A percentile compares a stretch with the other conserved stretches of the same genome.
Conservation (phyloP, 1,139 yeast genomes). For the Yamadazyma songkhlaensis region DNA sequence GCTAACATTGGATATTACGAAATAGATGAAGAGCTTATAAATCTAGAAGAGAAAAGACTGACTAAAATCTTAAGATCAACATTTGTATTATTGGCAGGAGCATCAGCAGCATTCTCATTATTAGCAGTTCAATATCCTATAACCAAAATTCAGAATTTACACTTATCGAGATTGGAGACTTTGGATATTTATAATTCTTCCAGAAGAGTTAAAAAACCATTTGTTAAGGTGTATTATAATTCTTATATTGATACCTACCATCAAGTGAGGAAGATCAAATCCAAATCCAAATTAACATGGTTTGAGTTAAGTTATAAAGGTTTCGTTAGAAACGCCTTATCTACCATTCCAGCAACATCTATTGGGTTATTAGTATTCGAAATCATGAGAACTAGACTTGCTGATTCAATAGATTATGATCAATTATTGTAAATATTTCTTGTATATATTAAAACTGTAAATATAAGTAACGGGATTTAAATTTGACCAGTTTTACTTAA, state of each 20-base stretch:
- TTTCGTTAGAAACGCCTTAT: slow-evolving; percentile 64
- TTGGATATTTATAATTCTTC: slow-evolving; percentile 64
- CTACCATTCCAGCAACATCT: slow-evolving; percentile 84
- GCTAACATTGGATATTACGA: slow-evolving; percentile 21
- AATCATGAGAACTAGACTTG: slow-evolving; percentile 59
- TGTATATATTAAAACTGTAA: not conserved
- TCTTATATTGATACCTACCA: slow-evolving; percentile 72
- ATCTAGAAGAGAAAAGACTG: slow-evolving; percentile 39
- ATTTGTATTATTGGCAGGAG: slow-evolving; percentile 83
- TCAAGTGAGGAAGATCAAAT: slow-evolving; percentile 54
- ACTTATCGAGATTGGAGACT: slow-evolving; percentile 75
- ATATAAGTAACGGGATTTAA: not conserved
- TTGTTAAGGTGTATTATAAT: slow-evolving; percentile 55
- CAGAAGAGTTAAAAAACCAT: slow-evolving; percentile 26
- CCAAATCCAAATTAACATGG: slow-evolving; percentile 56
- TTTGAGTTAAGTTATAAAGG: slow-evolving; percentile 74
- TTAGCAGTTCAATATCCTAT: slow-evolving; percentile 83
- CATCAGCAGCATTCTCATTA: slow-evolving; percentile 76
- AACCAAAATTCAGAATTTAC: slow-evolving; percentile 74
- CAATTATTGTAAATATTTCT: not conserved
- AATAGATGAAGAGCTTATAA: slow-evolving; percentile 28
- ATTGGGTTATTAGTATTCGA: slow-evolving; percentile 84
- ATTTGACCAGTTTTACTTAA: slow-evolving; percentile 30
- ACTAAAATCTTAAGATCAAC: slow-evolving; percentile 59
- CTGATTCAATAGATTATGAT: slow-evolving; percentile 19